Evolutionary conservation across 2,329 filamentous ascomycete genomes (phyloP).

Genomic region (Ilyonectria robusta): DNA sequence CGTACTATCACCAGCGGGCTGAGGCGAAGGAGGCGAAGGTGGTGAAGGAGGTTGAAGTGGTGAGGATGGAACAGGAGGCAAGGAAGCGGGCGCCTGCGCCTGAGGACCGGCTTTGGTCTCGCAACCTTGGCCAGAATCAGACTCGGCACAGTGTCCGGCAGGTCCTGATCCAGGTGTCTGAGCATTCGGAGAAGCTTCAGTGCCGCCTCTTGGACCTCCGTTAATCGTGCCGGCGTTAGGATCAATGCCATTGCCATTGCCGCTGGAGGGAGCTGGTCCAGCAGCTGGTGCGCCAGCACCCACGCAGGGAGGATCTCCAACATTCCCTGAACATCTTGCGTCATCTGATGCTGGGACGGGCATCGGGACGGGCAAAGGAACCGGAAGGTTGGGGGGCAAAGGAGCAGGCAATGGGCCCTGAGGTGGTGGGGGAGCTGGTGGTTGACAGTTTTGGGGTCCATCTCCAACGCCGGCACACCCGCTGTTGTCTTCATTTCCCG

Average conservation of each 20-base stretch:
- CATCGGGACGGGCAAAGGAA: constrained; percentile 5
- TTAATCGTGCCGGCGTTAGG: not conserved
- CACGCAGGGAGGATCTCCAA: not conserved
- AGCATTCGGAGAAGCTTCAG: not conserved
- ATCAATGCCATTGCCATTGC: not conserved
- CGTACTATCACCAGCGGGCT: not conserved
- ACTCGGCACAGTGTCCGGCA: not conserved
- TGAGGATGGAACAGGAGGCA: not conserved
- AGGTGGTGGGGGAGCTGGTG: constrained; percentile 8
- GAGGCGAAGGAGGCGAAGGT: not conserved
- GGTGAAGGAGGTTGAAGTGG: not conserved
- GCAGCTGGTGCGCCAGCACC: not conserved
- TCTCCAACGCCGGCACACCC: constrained; percentile 3
- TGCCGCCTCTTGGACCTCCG: not conserved
- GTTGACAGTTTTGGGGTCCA: constrained; percentile 1
- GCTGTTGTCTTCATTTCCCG: not conserved
- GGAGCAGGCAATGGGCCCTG: constrained; percentile 9
- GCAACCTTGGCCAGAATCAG: not conserved
- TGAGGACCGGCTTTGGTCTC: not conserved
- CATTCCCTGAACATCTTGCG: not conserved
- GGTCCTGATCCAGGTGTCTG: not conserved
- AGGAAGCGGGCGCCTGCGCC: not conserved
- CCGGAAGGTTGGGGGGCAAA: not conserved
- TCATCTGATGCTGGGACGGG: not conserved
- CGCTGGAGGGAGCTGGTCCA: not conserved